These are phyloP conservation scores for Phyllosticta citrichinensis DNA, from an alignment of 2,329 filamentous ascomycete genomes.

Conservation along the genomic window DNA sequence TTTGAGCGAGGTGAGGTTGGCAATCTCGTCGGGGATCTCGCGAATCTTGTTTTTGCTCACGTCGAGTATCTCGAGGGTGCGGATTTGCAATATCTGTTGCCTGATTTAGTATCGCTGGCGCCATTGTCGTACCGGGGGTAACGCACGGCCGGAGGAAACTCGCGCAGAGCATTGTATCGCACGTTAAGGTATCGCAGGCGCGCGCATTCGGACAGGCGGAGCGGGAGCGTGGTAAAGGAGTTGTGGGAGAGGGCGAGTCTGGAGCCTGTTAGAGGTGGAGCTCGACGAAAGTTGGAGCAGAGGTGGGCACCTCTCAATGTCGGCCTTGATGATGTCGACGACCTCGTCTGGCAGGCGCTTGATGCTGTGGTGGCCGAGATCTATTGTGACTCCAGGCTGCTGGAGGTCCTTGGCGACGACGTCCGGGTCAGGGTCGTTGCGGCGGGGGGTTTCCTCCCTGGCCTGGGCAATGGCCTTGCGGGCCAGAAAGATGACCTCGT, in stretches of 20 bases:
- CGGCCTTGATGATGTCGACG: constrained; percentile 63
- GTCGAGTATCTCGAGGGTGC: constrained; percentile 84
- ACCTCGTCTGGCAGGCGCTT: constrained; percentile 62
- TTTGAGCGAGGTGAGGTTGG: constrained; percentile 72
- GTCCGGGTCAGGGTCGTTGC: constrained; percentile 45
- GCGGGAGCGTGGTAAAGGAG: constrained; percentile 57
- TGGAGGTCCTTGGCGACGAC: constrained; percentile 42
- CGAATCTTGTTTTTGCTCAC: constrained; percentile 80
- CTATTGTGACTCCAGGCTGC: constrained; percentile 65
- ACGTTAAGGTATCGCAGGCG: constrained; percentile 73
- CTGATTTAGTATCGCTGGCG: constrained; percentile 18
- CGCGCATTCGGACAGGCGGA: constrained; percentile 63
- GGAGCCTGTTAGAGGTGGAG: constrained; percentile 14
- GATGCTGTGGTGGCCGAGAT: constrained; percentile 67
- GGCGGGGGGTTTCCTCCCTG: constrained; percentile 50
- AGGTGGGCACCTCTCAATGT: constrained; percentile 56
- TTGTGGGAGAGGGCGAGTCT: constrained; percentile 78
- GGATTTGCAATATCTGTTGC: constrained; percentile 69
- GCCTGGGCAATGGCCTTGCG: constrained; percentile 59
- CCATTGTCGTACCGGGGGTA: constrained; percentile 1
- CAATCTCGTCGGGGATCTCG: constrained; percentile 67
- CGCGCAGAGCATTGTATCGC: constrained; percentile 61
- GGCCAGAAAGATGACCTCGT: constrained; percentile 55
- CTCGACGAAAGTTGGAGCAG: not conserved
- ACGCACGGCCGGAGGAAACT: constrained; percentile 56